Base-by-base conservation (phyloP, 2,329 filamentous ascomycete genomes). In the Beauveria caledonica region DNA sequence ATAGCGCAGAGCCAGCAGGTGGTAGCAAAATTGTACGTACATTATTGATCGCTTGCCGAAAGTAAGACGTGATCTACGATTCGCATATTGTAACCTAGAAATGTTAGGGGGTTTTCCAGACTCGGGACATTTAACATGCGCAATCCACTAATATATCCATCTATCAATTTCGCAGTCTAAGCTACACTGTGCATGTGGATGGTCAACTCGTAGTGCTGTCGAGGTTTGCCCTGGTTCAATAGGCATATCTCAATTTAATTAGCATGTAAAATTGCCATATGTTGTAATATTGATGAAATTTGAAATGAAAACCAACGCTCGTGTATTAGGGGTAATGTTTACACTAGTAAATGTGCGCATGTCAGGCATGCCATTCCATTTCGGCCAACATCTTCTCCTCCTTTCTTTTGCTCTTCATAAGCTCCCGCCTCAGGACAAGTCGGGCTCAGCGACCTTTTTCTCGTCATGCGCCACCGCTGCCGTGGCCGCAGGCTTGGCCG, bases 241-340 rank as follows among this genome's bases (percentile, higher is more conserved):
- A 23, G 23, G 23, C 1, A 33, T 5, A 11, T 11, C 10, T 11
- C 10, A 5, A 11, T 33, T 11, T 5, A 11, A 33, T 11, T 3
- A 11, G 9, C 10, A 33, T 5, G 10, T 13, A 13, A 36, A 8
- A 48, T 29, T n/a, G 25, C 3, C 42, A 15, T 33, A 19, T 23
- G 8, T 21, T 19, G 4, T 8, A n/a, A 11, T 33, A 52, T 13
- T 23, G 5, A 25, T 48, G 25, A 46, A 45, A 45, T 19, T 39
- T 29, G 44, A 44, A 25, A 2, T 42, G 4, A 11, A 61, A 57
- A 15, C 39, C 53, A 57, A 36, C 46, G 53, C 45, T 56, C 17
- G 10, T 51, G 39, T 56, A 55, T 61, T 61, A 61, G 36, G 45
- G 46, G 39, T 49, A 11, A 27, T 61, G 23, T 21, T 52, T 50